These are phyloP conservation scores for Leccinum boreale DNA, from an alignment of 768 basidiomycete genomes.

Conservation along the genomic window DNA sequence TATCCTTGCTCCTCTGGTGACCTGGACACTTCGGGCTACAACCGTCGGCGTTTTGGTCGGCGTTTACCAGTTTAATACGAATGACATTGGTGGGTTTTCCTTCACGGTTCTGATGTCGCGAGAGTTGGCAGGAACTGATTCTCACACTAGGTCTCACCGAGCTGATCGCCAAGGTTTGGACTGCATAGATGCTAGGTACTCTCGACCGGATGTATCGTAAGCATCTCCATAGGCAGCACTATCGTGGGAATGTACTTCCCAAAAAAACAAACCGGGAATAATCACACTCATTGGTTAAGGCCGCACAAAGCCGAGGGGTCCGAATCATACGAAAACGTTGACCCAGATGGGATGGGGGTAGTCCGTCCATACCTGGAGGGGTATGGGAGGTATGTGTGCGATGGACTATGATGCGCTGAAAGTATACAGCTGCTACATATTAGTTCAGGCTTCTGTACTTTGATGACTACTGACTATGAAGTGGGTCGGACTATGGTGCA, in stretches of 20 bases:
- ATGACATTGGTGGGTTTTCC: conserved; percentile 81
- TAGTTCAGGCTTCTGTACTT: not conserved
- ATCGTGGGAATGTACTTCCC: not conserved
- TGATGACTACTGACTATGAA: not conserved
- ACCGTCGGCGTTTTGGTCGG: conserved; percentile 86
- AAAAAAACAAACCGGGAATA: not conserved
- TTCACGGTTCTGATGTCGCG: not conserved
- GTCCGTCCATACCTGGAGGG: too few relatives aligned
- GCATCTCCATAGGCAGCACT: not conserved
- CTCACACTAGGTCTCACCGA: conserved; percentile 70
- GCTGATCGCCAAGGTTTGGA: conserved; percentile 79
- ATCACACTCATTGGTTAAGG: not conserved
- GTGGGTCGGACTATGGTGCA: too few relatives aligned
- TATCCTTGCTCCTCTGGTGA: conserved; percentile 58
- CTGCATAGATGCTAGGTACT: conserved; percentile 46
- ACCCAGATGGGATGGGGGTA: not conserved
- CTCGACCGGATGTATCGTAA: not conserved
- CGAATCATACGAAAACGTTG: not conserved
- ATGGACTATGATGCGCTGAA: not conserved
- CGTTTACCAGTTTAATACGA: conserved; percentile 97
- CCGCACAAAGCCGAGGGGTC: not conserved
- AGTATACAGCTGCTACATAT: not conserved
- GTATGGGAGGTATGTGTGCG: not conserved
- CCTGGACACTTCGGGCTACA: conserved; percentile 74
- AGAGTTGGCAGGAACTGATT: not conserved